Evolutionary conservation across 257 asterid genomes (phyloP).

Genomic region (Haberlea rhodopensis): DNA sequence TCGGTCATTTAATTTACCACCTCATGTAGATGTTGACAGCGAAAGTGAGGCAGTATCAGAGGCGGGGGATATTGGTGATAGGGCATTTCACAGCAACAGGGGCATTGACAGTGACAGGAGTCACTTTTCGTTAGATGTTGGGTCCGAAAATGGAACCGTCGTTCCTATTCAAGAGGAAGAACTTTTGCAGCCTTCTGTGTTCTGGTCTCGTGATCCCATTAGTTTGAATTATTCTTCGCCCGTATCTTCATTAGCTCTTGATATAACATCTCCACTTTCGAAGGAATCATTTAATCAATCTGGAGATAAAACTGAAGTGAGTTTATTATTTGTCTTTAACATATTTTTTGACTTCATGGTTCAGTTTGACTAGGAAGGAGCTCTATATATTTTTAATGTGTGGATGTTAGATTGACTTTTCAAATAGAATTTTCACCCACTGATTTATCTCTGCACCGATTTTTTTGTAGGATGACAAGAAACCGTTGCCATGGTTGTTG

Average conservation of each 20-base stretch:
- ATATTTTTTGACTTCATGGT: background rate
- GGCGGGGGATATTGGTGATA: slow-evolving; percentile 93
- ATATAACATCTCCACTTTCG: slow-evolving; percentile 20
- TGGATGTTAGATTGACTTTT: background rate
- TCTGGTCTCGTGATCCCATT: background rate
- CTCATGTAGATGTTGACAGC: slow-evolving; percentile 33
- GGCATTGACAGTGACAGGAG: slow-evolving; percentile 47
- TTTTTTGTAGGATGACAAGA: slow-evolving; percentile 44
- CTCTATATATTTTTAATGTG: background rate
- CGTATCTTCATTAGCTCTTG: slow-evolving; percentile 23
- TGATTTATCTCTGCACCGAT: slow-evolving; percentile 1
- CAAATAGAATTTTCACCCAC: background rate
- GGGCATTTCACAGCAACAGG: slow-evolving; percentile 63
- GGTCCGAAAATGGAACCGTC: slow-evolving; percentile 37
- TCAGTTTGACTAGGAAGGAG: background rate
- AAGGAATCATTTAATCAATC: slow-evolving; percentile 36
- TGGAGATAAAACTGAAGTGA: slow-evolving; percentile 39
- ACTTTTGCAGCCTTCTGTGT: slow-evolving; percentile 15
- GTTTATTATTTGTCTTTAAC: slow-evolving; percentile 17
- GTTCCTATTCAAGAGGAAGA: slow-evolving; percentile 47
- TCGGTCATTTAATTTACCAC: slow-evolving; percentile 29
- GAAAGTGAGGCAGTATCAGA: slow-evolving; percentile 70
- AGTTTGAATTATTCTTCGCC: slow-evolving; percentile 11
- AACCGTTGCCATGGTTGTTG: slow-evolving; percentile 43
- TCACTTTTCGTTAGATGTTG: slow-evolving; percentile 39